Percentiles rank a stretch among this genome's conserved stretches.
These are phyloP conservation scores for Thelephora terrestris DNA, from an alignment of 1,284 basidiomycete species.

Conservation along the genomic window DNA sequence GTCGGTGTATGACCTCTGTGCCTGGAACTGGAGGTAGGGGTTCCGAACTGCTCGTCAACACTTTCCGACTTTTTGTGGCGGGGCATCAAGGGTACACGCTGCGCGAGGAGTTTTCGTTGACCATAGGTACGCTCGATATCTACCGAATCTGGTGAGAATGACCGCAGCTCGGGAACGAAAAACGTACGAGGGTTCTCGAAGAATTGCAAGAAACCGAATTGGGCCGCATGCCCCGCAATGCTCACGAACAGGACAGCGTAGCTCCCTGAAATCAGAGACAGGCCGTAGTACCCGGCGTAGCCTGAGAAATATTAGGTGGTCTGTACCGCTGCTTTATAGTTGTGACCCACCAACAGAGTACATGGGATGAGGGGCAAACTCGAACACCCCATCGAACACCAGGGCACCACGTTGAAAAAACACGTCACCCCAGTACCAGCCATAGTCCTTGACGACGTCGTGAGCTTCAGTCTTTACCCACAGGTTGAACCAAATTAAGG, in stretches of 20 bases:
- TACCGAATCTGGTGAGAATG: constrained; percentile 19
- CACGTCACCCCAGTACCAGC: constrained; percentile 98
- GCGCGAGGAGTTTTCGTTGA: constrained; percentile 76
- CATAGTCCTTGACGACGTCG: constrained; percentile 87
- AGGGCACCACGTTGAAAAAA: constrained; percentile 90
- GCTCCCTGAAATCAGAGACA: constrained; percentile 82
- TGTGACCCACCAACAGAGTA: constrained; percentile 76
- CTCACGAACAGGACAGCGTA: constrained; percentile 91
- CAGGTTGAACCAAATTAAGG: constrained; percentile 88
- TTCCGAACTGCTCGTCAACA: not conserved
- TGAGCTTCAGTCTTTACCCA: constrained; percentile 99
- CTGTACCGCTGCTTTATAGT: too few species aligned
- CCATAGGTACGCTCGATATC: constrained; percentile 92
- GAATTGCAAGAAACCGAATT: constrained; percentile 93
- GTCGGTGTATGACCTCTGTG: not conserved
- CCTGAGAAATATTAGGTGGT: constrained; percentile 31
- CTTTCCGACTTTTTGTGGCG: not conserved
- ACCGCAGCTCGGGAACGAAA: constrained; percentile 4
- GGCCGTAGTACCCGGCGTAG: constrained; percentile 93
- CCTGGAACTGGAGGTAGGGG: not conserved
- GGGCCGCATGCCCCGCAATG: constrained; percentile 85
- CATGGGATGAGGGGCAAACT: constrained; percentile 87
- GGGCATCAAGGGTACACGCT: constrained; percentile 56
- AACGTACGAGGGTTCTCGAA: constrained; percentile 94
- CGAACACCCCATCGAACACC: constrained; percentile 97